Evolutionary conservation across 2,329 filamentous ascomycete species (phyloP).

Genomic region (Sporothrix euskadiensis): DNA sequence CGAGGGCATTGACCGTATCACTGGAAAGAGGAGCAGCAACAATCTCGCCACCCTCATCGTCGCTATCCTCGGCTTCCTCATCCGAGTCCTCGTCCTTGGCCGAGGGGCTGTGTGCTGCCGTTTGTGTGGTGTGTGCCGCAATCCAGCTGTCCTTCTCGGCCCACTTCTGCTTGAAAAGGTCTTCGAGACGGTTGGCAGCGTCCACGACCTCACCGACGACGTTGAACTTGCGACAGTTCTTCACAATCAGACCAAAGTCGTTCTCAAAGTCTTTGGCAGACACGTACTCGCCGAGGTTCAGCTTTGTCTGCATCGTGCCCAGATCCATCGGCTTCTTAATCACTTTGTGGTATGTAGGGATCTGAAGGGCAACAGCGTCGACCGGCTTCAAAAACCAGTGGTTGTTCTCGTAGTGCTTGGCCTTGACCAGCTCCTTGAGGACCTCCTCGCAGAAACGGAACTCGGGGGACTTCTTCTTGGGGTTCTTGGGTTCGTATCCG

Average conservation of each 20-base stretch:
- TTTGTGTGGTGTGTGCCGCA: conserved; percentile 56
- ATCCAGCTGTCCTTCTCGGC: conserved; percentile 79
- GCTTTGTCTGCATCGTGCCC: conserved; percentile 73
- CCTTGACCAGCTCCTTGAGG: conserved; percentile 72
- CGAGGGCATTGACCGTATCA: conserved; percentile 55
- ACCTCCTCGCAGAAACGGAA: conserved; percentile 87
- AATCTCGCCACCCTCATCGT: conserved; percentile 61
- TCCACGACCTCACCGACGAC: conserved; percentile 35
- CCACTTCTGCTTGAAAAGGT: conserved; percentile 74
- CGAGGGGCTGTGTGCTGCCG: conserved; percentile 19
- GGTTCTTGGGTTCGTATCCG: conserved; percentile 79
- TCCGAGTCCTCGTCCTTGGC: conserved; percentile 69
- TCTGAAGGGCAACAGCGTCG: conserved; percentile 89
- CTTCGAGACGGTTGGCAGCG: conserved; percentile 71
- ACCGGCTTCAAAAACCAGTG: conserved; percentile 80
- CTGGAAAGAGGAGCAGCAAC: conserved; percentile 44
- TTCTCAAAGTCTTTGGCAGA: conserved; percentile 82
- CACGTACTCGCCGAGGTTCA: conserved; percentile 76
- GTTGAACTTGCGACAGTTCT: conserved; percentile 93
- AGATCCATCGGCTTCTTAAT: conserved; percentile 98
- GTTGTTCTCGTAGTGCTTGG: conserved; percentile 67
- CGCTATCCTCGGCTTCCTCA: conserved; percentile 69
- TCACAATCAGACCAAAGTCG: conserved; percentile 79
- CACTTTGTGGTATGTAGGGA: conserved; percentile 87
- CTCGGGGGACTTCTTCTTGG: conserved; percentile 86